Evolutionary conservation across 257 asterid genomes (phyloP).

Genomic region (Primulina eburnea): DNA sequence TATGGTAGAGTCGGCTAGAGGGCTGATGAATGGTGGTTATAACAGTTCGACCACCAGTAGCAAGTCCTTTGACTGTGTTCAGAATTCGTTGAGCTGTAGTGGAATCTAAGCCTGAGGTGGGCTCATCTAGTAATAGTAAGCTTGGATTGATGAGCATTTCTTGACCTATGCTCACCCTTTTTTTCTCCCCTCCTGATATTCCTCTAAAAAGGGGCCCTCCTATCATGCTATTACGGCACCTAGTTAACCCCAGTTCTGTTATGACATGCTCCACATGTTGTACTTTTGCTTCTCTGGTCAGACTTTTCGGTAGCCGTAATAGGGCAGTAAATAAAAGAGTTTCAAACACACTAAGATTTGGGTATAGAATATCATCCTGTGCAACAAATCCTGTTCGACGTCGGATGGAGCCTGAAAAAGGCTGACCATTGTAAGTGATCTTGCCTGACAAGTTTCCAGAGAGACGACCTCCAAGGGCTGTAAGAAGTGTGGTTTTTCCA

Average conservation of each 20-base stretch:
- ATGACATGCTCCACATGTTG: slow-evolving; percentile 74
- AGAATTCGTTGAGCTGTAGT: slow-evolving; percentile 83
- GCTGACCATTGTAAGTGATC: slow-evolving; percentile 77
- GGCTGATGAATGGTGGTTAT: slow-evolving; percentile 97
- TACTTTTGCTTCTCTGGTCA: slow-evolving; percentile 49
- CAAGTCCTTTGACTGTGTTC: slow-evolving; percentile 66
- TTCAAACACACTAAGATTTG: slow-evolving; percentile 79
- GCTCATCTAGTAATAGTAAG: slow-evolving; percentile 78
- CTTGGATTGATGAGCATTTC: slow-evolving; percentile 96
- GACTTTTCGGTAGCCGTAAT: slow-evolving; percentile 61
- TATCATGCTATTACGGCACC: slow-evolving; percentile 71
- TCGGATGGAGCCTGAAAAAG: slow-evolving; percentile 70
- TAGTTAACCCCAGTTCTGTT: slow-evolving; percentile 58
- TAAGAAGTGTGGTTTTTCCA: slow-evolving; percentile 91
- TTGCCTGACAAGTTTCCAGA: slow-evolving; percentile 71
- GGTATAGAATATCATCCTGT: slow-evolving; percentile 80
- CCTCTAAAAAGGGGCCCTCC: slow-evolving; percentile 88
- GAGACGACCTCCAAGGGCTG: slow-evolving; percentile 95
- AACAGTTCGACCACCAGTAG: slow-evolving; percentile 85
- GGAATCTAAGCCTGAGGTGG: slow-evolving; percentile 93
- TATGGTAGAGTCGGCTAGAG: slow-evolving; percentile 82
- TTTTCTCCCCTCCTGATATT: slow-evolving; percentile 94
- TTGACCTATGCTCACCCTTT: slow-evolving; percentile 95
- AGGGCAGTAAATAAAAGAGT: slow-evolving; percentile 84
- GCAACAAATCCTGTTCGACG: slow-evolving; percentile 84